phyloP scores from a whole-genome alignment of 768 basidiomycete genomes.

The Termitomyces sp. region DNA sequence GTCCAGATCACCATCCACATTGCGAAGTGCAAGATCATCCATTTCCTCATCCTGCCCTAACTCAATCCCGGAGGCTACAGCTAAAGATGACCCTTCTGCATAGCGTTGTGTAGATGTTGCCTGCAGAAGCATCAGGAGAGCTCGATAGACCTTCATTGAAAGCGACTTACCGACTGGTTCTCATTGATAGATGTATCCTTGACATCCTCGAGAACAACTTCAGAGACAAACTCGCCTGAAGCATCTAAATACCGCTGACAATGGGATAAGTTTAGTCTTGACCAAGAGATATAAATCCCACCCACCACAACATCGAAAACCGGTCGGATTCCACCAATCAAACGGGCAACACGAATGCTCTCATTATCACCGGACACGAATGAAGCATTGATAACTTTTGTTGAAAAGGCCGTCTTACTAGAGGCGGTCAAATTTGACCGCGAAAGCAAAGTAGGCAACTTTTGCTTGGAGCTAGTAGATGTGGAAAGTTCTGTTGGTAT shows the following conservation, averaged over 20 bases:
- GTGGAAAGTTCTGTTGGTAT: conserved; percentile 41
- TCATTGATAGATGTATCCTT: conserved; percentile 6
- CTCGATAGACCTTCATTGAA: background rate
- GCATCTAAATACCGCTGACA: conserved; percentile 50
- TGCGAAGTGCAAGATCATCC: conserved; percentile 43
- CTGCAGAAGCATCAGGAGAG: conserved; percentile 19
- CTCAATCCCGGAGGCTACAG: conserved; percentile 61
- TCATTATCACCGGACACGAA: conserved; percentile 38
- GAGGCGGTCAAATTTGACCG: conserved; percentile 41
- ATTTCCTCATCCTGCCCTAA: conserved; percentile 53
- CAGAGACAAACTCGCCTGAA: conserved; percentile 45
- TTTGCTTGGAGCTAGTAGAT: conserved; percentile 34
- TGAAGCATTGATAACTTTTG: conserved; percentile 39
- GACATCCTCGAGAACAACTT: conserved; percentile 41
- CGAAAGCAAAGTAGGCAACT: conserved; percentile 46
- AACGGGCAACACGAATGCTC: conserved; percentile 44
- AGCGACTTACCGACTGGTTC: conserved; percentile 1
- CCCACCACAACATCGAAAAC: conserved; percentile 58
- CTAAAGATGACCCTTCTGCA: conserved; percentile 53
- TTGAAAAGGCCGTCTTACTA: conserved; percentile 29
- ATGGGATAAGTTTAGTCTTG: conserved; percentile 5
- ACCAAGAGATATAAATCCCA: conserved; percentile 11
- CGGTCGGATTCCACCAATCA: conserved; percentile 51
- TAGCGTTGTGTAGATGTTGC: conserved; percentile 58
- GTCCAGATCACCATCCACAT: conserved; percentile 68